Base-by-base conservation (phyloP, 2,329 filamentous ascomycete species). In the Catunica adiposa region DNA sequence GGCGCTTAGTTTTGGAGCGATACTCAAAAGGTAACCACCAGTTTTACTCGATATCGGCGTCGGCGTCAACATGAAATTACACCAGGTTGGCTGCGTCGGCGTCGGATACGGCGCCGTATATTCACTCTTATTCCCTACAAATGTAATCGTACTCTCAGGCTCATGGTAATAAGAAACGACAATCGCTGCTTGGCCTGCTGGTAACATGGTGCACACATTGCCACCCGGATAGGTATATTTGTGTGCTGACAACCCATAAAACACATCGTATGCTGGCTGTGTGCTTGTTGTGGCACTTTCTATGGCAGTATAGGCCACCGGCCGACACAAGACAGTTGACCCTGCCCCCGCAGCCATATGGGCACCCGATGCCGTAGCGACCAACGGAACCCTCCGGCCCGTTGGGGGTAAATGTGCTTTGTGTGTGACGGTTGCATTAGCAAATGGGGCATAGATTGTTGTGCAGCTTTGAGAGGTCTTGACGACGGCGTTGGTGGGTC, bases 61-160 rank as follows among this genome's bases (percentile, higher is more conserved):
- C 11, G 51, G 54, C 34, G 53, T 57, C 26, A 51, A 34, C 38
- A 58, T n/a, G 22, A 58, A 59, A 31, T 64, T 60, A 56, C 74
- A 76, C 56, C 68, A 67, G 26, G 61, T 63, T 3, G 69, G 71
- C 1, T 67, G 69, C 17, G 61, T 62, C 29, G 76, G 66, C 9
- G 69, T 62, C 2, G 70, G 66, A 58, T 68, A 75, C 0, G 70
- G 71, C 1, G 71, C 68, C 7, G 69, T 75, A 60, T 77, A 77
- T 54, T 73, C 68, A 23, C 61, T 64, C 3, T 66, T 68, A 54
- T 74, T 67, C 15, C 70, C 73, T 7, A 63, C 67, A 63, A 75
- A 73, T 17, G 75, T 78, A 52, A 71, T 66, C 1, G 75, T 78
- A 26, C 38, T 58, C 17, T 58, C 53, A 8, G 56, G 56, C 22